Evolutionary conservation across 371 early-diverging fungal genomes (phyloP), one percentile per base, ranked within the genome.

Genomic region (Rhizopus arrhizus): DNA sequence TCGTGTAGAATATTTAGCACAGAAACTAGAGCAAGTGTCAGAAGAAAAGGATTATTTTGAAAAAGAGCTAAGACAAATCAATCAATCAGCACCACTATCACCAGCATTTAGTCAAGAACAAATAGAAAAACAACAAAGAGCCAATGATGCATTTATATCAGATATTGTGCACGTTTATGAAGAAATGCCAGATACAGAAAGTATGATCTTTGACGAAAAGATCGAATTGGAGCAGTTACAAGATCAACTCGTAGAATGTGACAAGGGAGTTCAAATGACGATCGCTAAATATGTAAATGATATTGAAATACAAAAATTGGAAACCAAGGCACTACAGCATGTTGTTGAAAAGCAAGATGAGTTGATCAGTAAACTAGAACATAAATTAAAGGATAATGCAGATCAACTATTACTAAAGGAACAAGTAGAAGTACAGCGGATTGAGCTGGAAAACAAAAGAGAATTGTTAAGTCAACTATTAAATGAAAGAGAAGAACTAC

Each of bases 261-360:
- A 80, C 32, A 36, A 59, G 61, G 73, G 69, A 0, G 56, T 73
- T 31, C 74, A 80, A 53, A 65, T 67, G 36, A 68, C 77, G 0
- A 53, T 80, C 34, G 64, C 69, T 42, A 65, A 70, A 22, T 74
- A 74, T 22, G 62, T 77, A n/a, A 46, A 53, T 6, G 70, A 71
- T 16, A 56, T 74, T 13, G 80, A 76, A 46, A 62, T 42, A 10
- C 67, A 80, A 33, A 55, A 68, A 16, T 46, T 69, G 29, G 69
- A 70, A 22, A 64, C 56, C 4, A 70, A 73, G 8, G 32, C 48
- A 3, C 35, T 80, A 12, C 56, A 58, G 22, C 40, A 70, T 3
- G 63, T 80, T 0, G 61, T 77, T 1, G 42, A 62, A 34, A 76
- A 80, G 45, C 80, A 80, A 65, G 80, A 80, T 15, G 70, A 70